A percentile compares a stretch with the other conserved stretches of the same genome.
Conservation (phyloP, 306 rosid species). For the Acacia crassicarpa region DNA sequence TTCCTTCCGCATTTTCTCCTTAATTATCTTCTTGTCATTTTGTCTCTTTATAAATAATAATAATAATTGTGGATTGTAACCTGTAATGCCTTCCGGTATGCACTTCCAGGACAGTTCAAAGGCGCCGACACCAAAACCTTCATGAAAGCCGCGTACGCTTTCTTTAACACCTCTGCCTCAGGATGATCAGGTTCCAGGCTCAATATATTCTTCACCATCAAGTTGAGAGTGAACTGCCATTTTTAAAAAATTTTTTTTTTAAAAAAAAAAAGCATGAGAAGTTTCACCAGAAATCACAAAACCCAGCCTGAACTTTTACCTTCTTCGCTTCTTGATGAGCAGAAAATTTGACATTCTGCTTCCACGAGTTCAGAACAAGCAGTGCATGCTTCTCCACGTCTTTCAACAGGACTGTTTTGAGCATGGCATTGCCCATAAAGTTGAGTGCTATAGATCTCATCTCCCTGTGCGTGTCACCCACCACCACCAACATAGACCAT, state of each 20-base stretch:
- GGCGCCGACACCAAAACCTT: conserved; percentile 93
- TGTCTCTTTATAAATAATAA: too few relatives aligned
- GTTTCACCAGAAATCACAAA: neutral
- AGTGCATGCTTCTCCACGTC: conserved; percentile 80
- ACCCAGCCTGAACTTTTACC: conserved; percentile 35
- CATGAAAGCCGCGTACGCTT: conserved; percentile 87
- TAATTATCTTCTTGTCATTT: too few relatives aligned
- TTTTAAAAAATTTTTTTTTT: conserved; percentile 16
- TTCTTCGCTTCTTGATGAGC: conserved; percentile 94
- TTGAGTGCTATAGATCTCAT: conserved; percentile 84
- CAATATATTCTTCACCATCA: conserved; percentile 92
- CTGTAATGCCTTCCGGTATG: conserved; percentile 85
- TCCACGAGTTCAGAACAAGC: conserved; percentile 73
- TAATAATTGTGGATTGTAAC: conserved; percentile 31
- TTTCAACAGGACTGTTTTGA: conserved; percentile 61
- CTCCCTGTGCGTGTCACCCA: conserved; percentile 96
- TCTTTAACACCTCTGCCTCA: conserved; percentile 81
- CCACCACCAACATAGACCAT: conserved; percentile 93
- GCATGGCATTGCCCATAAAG: conserved; percentile 78
- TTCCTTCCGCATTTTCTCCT: too few relatives aligned
- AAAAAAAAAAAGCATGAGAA: neutral
- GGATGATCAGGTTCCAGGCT: conserved; percentile 81
- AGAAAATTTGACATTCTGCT: conserved; percentile 54
- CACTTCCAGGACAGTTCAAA: conserved; percentile 86
- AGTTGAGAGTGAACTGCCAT: conserved; percentile 93